Evolutionary conservation across 1,284 basidiomycete genomes (phyloP), one percentile per base, ranked within the genome.

Genomic region (Agroathelia rolfsii): DNA sequence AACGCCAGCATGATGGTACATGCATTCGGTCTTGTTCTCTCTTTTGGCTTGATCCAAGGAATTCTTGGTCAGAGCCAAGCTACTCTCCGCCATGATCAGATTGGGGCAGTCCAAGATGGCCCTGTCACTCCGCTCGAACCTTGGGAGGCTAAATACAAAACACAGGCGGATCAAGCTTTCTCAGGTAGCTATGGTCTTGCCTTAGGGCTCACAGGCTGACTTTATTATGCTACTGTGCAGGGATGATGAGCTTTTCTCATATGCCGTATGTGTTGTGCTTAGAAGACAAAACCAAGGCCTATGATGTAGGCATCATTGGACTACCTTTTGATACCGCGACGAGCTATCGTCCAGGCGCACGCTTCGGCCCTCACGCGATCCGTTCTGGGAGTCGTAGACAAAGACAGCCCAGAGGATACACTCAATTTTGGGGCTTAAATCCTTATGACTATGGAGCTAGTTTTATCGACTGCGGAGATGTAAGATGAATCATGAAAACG

Each of bases 341-440:
- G 11, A 66, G 66, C 1, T 85, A 81, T 46, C 61, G 83, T 37
- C 69, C 79, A 32, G 81, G 79, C 38, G 84, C 84, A 16, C 71
- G 85, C 3, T 88, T 88, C 58, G 85, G 85, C 7, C 85, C 84
- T 2, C 72, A 69, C 46, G 84, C 78, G 5, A 88, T 88, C 45
- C 75, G 84, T 19, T 76, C 78, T 6, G 83, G 82, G 3, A 80
- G 78, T 46, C 64, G 80, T 34, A 61, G 84, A 32, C 75, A 84
- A 44, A 58, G 70, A 20, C 59, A 63, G 11, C 41, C 51, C 14
- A 54, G 67, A 22, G 74, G 72, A 2, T 82, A 78, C 45, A 80
- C 76, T 0, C 50, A 82, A 37, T 58, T 75, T 6, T 80, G 80
- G 78, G 65, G 65, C n/a, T 63, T 59, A 28, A 72, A 80, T 44